These are phyloP conservation scores for Hebeloma cylindrosporum DNA, from an alignment of 768 basidiomycete species.

Conservation along the genomic window DNA sequence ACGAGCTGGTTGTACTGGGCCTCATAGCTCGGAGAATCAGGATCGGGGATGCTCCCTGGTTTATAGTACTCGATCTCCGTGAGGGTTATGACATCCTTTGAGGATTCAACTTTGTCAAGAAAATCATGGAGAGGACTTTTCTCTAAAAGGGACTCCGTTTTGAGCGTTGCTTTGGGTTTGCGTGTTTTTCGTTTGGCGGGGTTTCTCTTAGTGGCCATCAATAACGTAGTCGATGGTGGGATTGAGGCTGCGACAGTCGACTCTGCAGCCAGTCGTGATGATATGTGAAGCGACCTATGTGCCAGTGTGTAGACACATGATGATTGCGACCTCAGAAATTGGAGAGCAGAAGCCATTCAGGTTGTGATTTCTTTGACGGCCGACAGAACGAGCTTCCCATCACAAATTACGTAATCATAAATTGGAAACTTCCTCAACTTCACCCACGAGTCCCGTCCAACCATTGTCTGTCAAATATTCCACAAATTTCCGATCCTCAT, in stretches of 20 bases:
- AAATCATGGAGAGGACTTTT: slow-evolving; percentile 43
- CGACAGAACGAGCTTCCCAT: too few relatives aligned
- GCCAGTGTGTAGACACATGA: too few relatives aligned
- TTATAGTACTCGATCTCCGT: slow-evolving; percentile 62
- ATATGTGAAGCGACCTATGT: too few relatives aligned
- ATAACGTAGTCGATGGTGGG: too few relatives aligned
- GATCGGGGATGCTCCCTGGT: slow-evolving; percentile 39
- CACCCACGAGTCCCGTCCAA: slow-evolving; percentile 65
- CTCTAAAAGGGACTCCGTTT: not conserved
- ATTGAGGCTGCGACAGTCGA: too few relatives aligned
- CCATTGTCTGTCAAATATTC: slow-evolving; percentile 60
- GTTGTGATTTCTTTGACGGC: too few relatives aligned
- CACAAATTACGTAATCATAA: too few relatives aligned
- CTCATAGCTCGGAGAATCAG: slow-evolving; percentile 44
- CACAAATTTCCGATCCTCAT: slow-evolving; percentile 64
- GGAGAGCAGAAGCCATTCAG: too few relatives aligned
- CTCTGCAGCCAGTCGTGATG: too few relatives aligned
- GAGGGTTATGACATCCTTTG: slow-evolving; percentile 49
- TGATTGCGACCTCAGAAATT: too few relatives aligned
- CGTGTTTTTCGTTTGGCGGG: slow-evolving; percentile 2
- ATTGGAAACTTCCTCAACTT: slow-evolving; percentile 38
- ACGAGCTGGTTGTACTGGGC: slow-evolving; percentile 52
- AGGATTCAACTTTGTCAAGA: slow-evolving; percentile 51
- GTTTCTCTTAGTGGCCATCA: too few relatives aligned
- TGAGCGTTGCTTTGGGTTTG: not conserved